These are phyloP conservation scores for Eutrema japonicum DNA, from an alignment of 345 rosid species.

Conservation along the genomic window DNA sequence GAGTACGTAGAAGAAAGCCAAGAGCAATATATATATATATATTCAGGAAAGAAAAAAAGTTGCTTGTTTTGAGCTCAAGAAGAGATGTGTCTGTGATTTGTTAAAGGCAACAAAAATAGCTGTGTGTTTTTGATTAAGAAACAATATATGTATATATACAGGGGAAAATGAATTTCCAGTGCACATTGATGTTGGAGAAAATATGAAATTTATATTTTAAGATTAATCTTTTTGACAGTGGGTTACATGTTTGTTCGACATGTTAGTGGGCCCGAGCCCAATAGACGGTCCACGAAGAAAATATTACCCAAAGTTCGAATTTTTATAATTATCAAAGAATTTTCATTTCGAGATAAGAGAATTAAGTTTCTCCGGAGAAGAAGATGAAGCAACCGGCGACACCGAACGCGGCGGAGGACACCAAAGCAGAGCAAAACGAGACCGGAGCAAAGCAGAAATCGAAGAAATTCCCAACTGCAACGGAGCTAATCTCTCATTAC, in stretches of 20 bases:
- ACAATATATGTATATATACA: slow-evolving; percentile 25
- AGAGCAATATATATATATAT: background rate
- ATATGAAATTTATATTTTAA: background rate
- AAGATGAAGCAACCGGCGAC: slow-evolving; percentile 52
- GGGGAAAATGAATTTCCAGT: background rate
- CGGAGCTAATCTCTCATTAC: slow-evolving; percentile 81
- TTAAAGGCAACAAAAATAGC: background rate
- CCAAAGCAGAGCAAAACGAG: slow-evolving; percentile 31
- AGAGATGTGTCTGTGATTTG: background rate
- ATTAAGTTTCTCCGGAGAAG: slow-evolving; percentile 1
- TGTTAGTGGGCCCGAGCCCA: slow-evolving; percentile 36
- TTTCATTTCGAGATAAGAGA: slow-evolving; percentile 24
- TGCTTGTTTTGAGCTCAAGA: slow-evolving; percentile 28
- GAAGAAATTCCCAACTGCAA: slow-evolving; percentile 61
- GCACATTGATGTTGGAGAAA: slow-evolving; percentile 13
- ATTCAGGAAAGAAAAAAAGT: background rate
- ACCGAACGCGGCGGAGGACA: slow-evolving; percentile 45
- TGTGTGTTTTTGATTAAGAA: background rate
- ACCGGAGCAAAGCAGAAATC: slow-evolving; percentile 39
- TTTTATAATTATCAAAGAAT: background rate
- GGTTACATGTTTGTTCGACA: slow-evolving; percentile 26
- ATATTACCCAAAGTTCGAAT: background rate
- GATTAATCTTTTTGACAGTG: background rate
- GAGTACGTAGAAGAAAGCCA: slow-evolving; percentile 27
- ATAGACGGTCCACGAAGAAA: slow-evolving; percentile 14